Evolutionary conservation across 208 protist species (phyloP).

Genomic region (Novymonas esmeraldas): DNA sequence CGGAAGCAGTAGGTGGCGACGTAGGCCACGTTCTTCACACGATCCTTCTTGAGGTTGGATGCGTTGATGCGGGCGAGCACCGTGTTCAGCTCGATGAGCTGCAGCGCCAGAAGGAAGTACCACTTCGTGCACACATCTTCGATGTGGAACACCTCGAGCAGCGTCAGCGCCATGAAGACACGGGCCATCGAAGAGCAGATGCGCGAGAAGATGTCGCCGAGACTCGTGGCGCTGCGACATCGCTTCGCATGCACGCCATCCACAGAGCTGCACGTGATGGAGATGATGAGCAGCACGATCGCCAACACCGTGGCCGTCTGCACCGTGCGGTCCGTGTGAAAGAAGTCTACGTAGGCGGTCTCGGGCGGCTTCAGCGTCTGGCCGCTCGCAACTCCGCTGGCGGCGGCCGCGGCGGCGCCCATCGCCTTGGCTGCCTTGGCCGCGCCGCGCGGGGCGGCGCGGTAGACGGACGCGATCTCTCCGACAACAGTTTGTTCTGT

Average conservation of each 20-base stretch:
- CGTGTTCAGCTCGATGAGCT: slow-evolving; percentile 87
- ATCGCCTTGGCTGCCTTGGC: not conserved
- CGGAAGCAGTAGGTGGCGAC: slow-evolving; percentile 78
- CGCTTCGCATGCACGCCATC: slow-evolving; percentile 87
- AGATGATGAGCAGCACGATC: slow-evolving; percentile 60
- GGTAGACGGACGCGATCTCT: slow-evolving; percentile 16
- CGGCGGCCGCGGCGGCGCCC: slow-evolving; percentile 4
- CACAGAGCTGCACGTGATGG: slow-evolving; percentile 69
- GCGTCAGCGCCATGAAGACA: slow-evolving; percentile 82
- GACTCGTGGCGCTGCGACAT: slow-evolving; percentile 70
- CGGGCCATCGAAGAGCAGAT: slow-evolving; percentile 75
- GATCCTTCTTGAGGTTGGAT: slow-evolving; percentile 70
- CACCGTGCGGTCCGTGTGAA: slow-evolving; percentile 43
- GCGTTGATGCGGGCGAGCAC: slow-evolving; percentile 86
- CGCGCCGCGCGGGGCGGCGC: not conserved
- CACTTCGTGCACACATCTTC: slow-evolving; percentile 65
- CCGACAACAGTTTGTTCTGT: slow-evolving; percentile 13
- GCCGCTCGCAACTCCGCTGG: not conserved
- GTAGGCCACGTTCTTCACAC: slow-evolving; percentile 83
- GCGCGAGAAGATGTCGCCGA: slow-evolving; percentile 91
- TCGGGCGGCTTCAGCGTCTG: slow-evolving; percentile 3
- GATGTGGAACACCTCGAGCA: slow-evolving; percentile 79
- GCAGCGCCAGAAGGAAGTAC: slow-evolving; percentile 75
- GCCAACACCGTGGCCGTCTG: slow-evolving; percentile 72
- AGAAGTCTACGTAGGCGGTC: slow-evolving; percentile 48